A percentile compares a stretch with the other conserved stretches of the same genome.
These are phyloP conservation scores for Candida vaughaniae DNA, from an alignment of 805 yeast species.

Conservation along the genomic window DNA sequence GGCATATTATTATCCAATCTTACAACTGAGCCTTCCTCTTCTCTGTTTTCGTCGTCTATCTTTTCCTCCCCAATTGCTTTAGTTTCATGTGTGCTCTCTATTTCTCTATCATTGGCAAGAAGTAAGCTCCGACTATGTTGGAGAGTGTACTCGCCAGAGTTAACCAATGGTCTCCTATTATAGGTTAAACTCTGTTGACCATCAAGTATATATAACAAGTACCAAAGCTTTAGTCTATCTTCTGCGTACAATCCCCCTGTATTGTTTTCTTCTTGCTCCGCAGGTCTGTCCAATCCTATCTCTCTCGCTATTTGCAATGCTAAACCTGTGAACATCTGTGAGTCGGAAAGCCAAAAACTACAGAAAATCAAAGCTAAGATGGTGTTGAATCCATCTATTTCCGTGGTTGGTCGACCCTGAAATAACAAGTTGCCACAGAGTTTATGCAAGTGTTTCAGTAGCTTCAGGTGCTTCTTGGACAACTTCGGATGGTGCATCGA, in stretches of 20 bases:
- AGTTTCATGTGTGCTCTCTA: not conserved
- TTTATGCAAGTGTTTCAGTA: slow-evolving; percentile 31
- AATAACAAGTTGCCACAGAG: slow-evolving; percentile 35
- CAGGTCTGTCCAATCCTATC: slow-evolving; percentile 42
- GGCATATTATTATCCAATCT: slow-evolving; percentile 1
- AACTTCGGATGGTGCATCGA: slow-evolving; percentile 56
- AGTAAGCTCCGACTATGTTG: slow-evolving; percentile 42
- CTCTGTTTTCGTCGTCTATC: not conserved
- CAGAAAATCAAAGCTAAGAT: slow-evolving; percentile 64
- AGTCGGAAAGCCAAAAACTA: slow-evolving; percentile 67
- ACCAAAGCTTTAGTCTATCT: slow-evolving; percentile 62
- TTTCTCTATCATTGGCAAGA: slow-evolving; percentile 10
- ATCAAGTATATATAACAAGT: slow-evolving; percentile 60
- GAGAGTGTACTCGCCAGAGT: slow-evolving; percentile 44
- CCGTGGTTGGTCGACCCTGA: slow-evolving; percentile 40
- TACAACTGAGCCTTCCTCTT: not conserved
- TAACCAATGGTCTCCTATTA: slow-evolving; percentile 57
- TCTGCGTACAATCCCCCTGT: slow-evolving; percentile 18
- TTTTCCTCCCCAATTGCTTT: slow-evolving; percentile 1
- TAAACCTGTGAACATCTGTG: slow-evolving; percentile 63
- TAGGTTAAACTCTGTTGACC: slow-evolving; percentile 67
- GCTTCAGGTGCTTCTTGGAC: slow-evolving; percentile 24
- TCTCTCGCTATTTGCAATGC: slow-evolving; percentile 67
- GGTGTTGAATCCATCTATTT: slow-evolving; percentile 54
- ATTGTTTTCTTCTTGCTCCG: not conserved